phyloP scores from a whole-genome alignment of 2,329 filamentous ascomycete species.

The Magnaporthiopsis incrustans region DNA sequence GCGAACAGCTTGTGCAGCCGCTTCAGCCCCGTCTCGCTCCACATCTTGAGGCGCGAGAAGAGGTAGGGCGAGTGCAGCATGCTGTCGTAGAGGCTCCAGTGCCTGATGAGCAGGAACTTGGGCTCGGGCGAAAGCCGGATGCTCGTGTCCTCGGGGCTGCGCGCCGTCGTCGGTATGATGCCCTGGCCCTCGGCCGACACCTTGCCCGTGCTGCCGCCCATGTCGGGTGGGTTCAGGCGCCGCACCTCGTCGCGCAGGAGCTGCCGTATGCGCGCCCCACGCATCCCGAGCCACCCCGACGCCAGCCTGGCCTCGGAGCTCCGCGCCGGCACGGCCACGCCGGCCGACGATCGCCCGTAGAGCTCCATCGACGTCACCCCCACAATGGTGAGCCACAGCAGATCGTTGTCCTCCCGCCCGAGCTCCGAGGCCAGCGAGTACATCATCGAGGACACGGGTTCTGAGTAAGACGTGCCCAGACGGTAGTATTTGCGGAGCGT shows the following conservation, averaged over 20 bases:
- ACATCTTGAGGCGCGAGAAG: constrained; percentile 84
- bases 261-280: constrained; percentile 76
- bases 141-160: constrained; percentile 82
- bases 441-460: constrained; percentile 88
- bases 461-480: constrained; percentile 82
- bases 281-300: constrained; percentile 72
- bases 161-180: constrained; percentile 82
- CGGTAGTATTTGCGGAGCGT: constrained; percentile 78
- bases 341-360: constrained; percentile 77
- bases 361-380: constrained; percentile 91
- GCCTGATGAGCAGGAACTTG: constrained; percentile 81
- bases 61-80: constrained; percentile 97
- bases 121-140: constrained; percentile 92
- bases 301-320: constrained; percentile 43
- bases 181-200: constrained; percentile 60
- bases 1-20: constrained; percentile 88
- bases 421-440: constrained; percentile 93
- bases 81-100: constrained; percentile 97
- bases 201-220: constrained; percentile 45
- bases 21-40: constrained; percentile 84
- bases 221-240: constrained; percentile 75
- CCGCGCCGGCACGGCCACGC: constrained; percentile 56
- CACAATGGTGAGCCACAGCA: constrained; percentile 91
- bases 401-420: constrained; percentile 91
- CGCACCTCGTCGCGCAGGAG: constrained; percentile 88